Conservation (phyloP, 345 rosid genomes). For the Eucalyptus regnans region DNA sequence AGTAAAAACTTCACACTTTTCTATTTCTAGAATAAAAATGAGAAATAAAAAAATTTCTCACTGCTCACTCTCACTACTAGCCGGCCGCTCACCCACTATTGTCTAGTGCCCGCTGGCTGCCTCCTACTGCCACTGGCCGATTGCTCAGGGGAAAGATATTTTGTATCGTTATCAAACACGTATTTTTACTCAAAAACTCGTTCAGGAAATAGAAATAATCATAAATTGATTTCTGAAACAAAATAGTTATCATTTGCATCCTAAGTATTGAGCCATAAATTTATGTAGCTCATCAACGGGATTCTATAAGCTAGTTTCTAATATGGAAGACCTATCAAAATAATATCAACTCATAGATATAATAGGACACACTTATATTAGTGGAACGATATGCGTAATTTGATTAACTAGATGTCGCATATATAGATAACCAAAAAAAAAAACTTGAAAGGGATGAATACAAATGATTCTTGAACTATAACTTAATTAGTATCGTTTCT, state of each 20-base stretch:
- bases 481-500: rapidly evolving
- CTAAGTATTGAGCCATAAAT: not conserved
- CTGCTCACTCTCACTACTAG: too few relatives aligned
- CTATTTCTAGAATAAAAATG: too few relatives aligned
- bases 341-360: not conserved
- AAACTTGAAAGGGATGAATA: too few relatives aligned
- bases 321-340: not conserved
- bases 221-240: too few relatives aligned
- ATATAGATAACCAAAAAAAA: not conserved
- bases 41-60: too few relatives aligned
- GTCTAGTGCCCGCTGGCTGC: rapidly evolving
- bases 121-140: too few relatives aligned
- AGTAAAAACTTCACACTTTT: too few relatives aligned
- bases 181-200: too few relatives aligned
- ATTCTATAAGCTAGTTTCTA: not conserved
- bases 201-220: rapidly evolving
- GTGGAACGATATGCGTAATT: rapidly evolving
- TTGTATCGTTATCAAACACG: rapidly evolving
- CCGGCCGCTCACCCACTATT: rapidly evolving
- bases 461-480: rapidly evolving
- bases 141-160: rapidly evolving
- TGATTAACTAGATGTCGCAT: rapidly evolving
- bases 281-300: not conserved
- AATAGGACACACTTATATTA: not conserved
- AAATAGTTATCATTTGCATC: too few relatives aligned